Base-by-base conservation (phyloP, 495 filamentous ascomycete genomes). In the Xylaria longipes region DNA sequence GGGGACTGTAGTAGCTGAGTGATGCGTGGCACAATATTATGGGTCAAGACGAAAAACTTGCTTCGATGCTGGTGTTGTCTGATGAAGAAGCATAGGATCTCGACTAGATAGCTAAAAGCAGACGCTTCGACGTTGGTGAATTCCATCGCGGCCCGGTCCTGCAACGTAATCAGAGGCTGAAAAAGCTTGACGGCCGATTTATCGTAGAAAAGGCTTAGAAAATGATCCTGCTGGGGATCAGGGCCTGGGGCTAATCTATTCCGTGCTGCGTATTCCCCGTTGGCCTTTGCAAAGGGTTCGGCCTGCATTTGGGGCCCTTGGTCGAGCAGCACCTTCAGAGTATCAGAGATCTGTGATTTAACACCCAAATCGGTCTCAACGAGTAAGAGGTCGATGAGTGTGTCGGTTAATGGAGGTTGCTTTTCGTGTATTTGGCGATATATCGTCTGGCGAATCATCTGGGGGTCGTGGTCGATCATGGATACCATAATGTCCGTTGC, bases 341-440 rank as follows among this genome's bases (percentile, higher is more conserved):
- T 93, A 82, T 99, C 96, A 14, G 96, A 93, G 75, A 98, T 91
- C 78, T 98, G 97, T 35, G 94, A 94, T 83, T 97, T 97, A 71
- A 98, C 94, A 0, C 96, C 96, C 15, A 98, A 85, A 80, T 99
- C 96, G 5, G 91, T 89, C 80, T 99, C 97, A 2, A 94, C 90
- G 46, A 98, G 87, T 12, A 99, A 89, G 63, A 98, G 84, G 73
- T 97, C 96, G 70, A 99, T 97, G 33, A 99, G 83, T 6, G 94
- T 97, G 77, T 98, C 97, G 14, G 94, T 98, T 50, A 99, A 84
- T 2, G 96, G 94, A 41, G 89, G 90, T 75, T 91, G 89, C 76
- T 93, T 94, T 71, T 97, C 94, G 70, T 91, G 91, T 67, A 97
- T 92, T 64, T 96, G 91, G 65, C 94, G 93, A 79, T 96, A 94